Percentiles rank a stretch among this genome's conserved stretches.
Evolutionary conservation across 305 asterid genomes (phyloP).

Genomic region (Rubia peregrina): DNA sequence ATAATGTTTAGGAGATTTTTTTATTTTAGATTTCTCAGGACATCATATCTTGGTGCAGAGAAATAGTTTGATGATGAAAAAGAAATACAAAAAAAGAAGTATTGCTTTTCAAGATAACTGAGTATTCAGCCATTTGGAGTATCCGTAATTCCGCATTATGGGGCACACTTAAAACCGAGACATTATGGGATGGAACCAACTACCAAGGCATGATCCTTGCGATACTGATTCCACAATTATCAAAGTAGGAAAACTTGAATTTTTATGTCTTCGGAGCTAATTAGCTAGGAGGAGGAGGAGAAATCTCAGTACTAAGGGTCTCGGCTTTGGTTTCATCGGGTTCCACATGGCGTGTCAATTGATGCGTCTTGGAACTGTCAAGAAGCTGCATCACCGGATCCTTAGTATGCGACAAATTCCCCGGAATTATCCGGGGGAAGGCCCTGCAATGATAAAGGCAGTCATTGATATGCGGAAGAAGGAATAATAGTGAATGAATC

Average conservation of each 20-base stretch:
- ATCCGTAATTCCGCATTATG: not conserved
- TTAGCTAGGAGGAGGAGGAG: too few relatives aligned
- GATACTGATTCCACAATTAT: conserved; percentile 4
- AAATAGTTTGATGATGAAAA: conserved; percentile 18
- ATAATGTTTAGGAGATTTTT: conserved; percentile 20
- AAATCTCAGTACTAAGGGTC: too few relatives aligned
- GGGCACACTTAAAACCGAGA: not conserved
- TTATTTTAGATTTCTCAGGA: conserved; percentile 5
- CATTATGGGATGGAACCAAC: not conserved
- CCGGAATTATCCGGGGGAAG: too few relatives aligned
- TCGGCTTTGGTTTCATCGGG: too few relatives aligned
- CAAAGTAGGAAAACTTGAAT: not conserved
- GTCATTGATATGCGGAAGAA: too few relatives aligned
- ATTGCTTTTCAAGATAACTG: not conserved
- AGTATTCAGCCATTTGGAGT: conserved; percentile 2
- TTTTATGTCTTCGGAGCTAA: not conserved
- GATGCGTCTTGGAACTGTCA: too few relatives aligned
- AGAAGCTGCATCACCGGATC: too few relatives aligned
- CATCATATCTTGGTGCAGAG: conserved; percentile 12
- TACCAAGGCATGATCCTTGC: not conserved
- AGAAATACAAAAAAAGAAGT: conserved; percentile 10
- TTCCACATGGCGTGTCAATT: too few relatives aligned
- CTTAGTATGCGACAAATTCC: too few relatives aligned
- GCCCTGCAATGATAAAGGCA: too few relatives aligned
- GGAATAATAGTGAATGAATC: too few relatives aligned